phyloP scores from a whole-genome alignment of 2,329 filamentous ascomycete genomes.

The Aurifilum marmelostoma region DNA sequence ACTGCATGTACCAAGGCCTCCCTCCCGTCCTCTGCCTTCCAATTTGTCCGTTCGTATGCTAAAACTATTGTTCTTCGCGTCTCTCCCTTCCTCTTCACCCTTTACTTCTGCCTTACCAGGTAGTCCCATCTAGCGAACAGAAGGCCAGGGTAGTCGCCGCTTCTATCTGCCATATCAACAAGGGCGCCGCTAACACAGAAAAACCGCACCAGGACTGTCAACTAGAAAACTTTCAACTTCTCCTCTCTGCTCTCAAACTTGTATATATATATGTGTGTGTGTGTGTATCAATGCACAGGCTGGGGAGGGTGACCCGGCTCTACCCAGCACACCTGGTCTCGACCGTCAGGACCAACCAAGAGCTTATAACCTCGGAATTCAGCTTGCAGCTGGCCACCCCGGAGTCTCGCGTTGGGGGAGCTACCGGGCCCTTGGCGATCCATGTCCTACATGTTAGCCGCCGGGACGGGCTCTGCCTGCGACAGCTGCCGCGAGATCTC shows the following conservation, averaged over 20 bases:
- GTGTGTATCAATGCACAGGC: constrained; percentile 3
- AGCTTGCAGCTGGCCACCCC: background rate
- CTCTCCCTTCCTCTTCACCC: background rate
- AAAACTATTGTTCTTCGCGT: background rate
- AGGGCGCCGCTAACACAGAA: background rate
- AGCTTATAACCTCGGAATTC: background rate
- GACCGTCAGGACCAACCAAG: background rate
- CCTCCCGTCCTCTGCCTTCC: background rate
- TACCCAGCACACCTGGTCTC: background rate
- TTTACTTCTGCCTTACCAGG: background rate
- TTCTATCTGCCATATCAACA: background rate
- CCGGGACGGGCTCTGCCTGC: constrained; percentile 38
- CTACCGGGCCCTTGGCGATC: background rate
- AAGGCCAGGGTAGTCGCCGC: too few species aligned
- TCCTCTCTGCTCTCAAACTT: background rate
- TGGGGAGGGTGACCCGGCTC: background rate
- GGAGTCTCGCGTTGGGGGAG: background rate
- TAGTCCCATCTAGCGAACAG: background rate
- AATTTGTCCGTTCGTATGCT: background rate
- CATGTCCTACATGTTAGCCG: constrained; percentile 40
- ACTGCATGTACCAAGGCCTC: background rate
- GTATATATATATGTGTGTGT: background rate
- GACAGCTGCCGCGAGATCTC: constrained; percentile 60
- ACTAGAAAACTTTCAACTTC: background rate
- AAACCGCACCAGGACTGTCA: too few species aligned